Evolutionary conservation across 495 filamentous ascomycete genomes (phyloP).

Genomic region (Astrocystis sublimbata): DNA sequence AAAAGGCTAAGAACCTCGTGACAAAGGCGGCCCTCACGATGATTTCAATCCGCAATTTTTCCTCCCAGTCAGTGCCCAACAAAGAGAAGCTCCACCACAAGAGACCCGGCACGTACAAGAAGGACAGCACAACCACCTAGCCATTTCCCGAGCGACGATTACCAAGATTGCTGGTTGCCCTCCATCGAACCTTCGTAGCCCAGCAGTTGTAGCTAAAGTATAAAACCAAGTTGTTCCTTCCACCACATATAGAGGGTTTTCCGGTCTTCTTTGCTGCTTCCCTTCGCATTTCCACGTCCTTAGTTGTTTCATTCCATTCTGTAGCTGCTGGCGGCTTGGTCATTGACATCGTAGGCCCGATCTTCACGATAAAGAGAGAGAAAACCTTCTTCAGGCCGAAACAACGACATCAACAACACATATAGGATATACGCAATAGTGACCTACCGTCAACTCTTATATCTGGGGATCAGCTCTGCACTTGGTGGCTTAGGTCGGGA

Average conservation of each 20-base stretch:
- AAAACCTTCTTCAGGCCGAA: background rate
- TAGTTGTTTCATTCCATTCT: conserved; percentile 6
- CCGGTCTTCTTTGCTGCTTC: background rate
- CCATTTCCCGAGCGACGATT: conserved; percentile 25
- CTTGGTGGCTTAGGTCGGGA: background rate
- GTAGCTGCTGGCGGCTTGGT: conserved; percentile 38
- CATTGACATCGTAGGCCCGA: conserved; percentile 24
- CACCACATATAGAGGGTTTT: background rate
- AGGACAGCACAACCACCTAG: conserved; percentile 19
- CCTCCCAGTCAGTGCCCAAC: conserved; percentile 18
- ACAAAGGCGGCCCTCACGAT: conserved; percentile 29
- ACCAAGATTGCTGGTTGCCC: conserved; percentile 9
- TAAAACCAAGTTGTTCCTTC: conserved; percentile 30
- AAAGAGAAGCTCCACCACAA: conserved; percentile 22
- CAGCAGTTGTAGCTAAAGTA: conserved; percentile 29
- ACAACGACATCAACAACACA: background rate
- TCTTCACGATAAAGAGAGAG: background rate
- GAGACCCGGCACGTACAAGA: conserved; percentile 32
- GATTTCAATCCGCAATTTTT: conserved; percentile 5
- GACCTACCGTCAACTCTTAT: background rate
- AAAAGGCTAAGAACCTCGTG: conserved; percentile 22
- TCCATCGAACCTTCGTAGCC: conserved; percentile 20
- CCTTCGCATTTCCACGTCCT: background rate
- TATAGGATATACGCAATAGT: background rate
- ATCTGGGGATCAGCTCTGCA: background rate